Evolutionary conservation across 169 alveolate genomes (phyloP), one percentile per base, ranked within the genome.

Genomic region (Eimeria mitis): DNA sequence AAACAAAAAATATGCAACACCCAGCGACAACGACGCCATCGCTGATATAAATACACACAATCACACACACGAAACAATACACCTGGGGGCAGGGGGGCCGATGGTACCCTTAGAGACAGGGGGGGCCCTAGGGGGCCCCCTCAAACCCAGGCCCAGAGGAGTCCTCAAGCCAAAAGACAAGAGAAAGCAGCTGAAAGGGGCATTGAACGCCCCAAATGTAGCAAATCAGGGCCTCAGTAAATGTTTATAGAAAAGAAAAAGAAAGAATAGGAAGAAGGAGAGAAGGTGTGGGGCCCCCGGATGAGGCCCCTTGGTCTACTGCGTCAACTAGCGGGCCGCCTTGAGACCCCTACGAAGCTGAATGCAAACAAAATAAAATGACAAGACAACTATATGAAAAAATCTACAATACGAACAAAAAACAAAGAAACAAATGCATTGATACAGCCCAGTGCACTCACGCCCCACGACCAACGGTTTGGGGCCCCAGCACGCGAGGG

Each of bases 91-190:
- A 11, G 56, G 56, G 56, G 56, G 56, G 56, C 56, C 56, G 56
- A 49, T 49, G 56, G 11, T 5, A 49, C 5, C 56, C 56, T 11
- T 5, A 11, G 56, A n/a, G n/a, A n/a, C n/a, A n/a, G 37, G 73
- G 73, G 73, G 73, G 73, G 73, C 73, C 73, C 73, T 63, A 4
- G 73, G 73, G 73, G 73, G 73, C 73, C 73, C 73, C 73, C 73
- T 25, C 31, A 19, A 16, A 16, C 31, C 13, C 56, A 5, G 37
- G 31, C 13, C 4, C 19, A 28, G 73, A 63, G 40, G 13, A 16
- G 56, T n/a, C 56, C 5, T 11, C 16, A 63, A 63, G 13, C 6
- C 16, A 3, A 28, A 2, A 28, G 37, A 25, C 25, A 63, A 28
- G 56, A 49, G 11, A 49, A 49, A 11, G 11, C 56, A 49, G 56